phyloP scores from a whole-genome alignment of 2,329 filamentous ascomycete species.

The Chaetomiaceae sp. region DNA sequence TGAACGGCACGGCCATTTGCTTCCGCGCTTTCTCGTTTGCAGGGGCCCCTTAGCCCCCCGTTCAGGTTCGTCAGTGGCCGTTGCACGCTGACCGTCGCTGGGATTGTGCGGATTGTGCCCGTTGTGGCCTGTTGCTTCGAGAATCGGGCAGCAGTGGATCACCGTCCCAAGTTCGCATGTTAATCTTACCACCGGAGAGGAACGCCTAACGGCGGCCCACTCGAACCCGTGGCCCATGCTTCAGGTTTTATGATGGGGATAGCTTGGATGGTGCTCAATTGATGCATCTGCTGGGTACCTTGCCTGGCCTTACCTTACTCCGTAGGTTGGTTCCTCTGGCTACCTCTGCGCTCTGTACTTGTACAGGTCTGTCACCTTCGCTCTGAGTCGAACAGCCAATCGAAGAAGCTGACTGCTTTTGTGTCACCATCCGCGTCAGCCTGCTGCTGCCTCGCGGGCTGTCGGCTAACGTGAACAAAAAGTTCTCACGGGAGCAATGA shows the following conservation, averaged over 20 bases:
- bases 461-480: slow-evolving; percentile 19
- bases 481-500: slow-evolving; percentile 16
- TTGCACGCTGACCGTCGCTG: background rate
- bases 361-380: no score
- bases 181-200: no score
- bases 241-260: no score
- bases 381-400: no score
- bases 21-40: slow-evolving; percentile 7
- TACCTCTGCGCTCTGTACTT: no score
- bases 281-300: background rate
- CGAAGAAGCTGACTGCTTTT: background rate
- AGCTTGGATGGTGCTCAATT: no score
- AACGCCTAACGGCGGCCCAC: slow-evolving; percentile 5
- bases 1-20: slow-evolving; percentile 12
- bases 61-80: no score
- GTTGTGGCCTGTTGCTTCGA: slow-evolving; percentile 1
- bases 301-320: background rate
- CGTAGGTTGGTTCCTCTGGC: no score
- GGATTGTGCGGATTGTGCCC: background rate
- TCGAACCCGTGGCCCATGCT: slow-evolving; percentile 14
- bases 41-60: background rate
- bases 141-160: slow-evolving; percentile 12
- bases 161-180: slow-evolving; percentile 9
- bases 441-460: slow-evolving; percentile 18
- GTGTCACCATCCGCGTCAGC: slow-evolving; percentile 1